Conservation (phyloP, 352 stramenopile species). For the Globisporangium cylindrosporum region DNA sequence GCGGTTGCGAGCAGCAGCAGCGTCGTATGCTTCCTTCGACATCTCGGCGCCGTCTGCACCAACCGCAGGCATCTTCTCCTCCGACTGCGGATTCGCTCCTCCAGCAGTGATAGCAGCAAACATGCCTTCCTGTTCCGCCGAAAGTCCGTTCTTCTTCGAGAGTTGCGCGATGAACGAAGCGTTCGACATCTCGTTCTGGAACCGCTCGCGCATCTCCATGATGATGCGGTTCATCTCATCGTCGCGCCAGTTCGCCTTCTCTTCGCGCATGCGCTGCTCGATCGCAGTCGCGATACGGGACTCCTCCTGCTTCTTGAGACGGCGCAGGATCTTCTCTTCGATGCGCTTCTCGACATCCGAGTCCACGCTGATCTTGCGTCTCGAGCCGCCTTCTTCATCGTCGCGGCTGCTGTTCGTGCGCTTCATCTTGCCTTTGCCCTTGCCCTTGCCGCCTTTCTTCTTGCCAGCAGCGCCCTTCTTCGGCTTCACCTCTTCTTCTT, state of each 20-base stretch:
- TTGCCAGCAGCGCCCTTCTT: constrained; percentile 58
- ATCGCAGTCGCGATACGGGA: constrained; percentile 80
- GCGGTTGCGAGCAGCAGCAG: constrained; percentile 30
- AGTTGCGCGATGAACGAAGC: constrained; percentile 56
- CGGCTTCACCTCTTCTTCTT: constrained; percentile 60
- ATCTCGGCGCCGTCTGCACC: constrained; percentile 15
- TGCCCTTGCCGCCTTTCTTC: constrained; percentile 32
- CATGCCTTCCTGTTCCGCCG: background rate
- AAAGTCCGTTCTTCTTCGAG: constrained; percentile 52
- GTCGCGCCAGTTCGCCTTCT: constrained; percentile 86
- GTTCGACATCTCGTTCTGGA: constrained; percentile 79
- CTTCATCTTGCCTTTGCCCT: constrained; percentile 32
- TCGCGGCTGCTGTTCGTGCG: constrained; percentile 47
- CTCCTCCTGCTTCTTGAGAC: constrained; percentile 87
- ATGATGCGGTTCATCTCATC: constrained; percentile 90
- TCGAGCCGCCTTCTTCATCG: constrained; percentile 34
- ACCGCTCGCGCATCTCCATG: constrained; percentile 85
- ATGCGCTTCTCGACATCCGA: constrained; percentile 80
- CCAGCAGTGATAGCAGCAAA: background rate
- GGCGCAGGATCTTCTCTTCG: constrained; percentile 84
- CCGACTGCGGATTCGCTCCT: constrained; percentile 55
- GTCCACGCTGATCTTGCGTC: constrained; percentile 66
- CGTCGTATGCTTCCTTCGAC: constrained; percentile 24
- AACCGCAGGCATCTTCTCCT: constrained; percentile 53
- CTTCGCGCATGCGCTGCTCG: constrained; percentile 74